Evolutionary conservation across 2,329 filamentous ascomycete genomes (phyloP).

Genomic region (Diaporthe sp.): DNA sequence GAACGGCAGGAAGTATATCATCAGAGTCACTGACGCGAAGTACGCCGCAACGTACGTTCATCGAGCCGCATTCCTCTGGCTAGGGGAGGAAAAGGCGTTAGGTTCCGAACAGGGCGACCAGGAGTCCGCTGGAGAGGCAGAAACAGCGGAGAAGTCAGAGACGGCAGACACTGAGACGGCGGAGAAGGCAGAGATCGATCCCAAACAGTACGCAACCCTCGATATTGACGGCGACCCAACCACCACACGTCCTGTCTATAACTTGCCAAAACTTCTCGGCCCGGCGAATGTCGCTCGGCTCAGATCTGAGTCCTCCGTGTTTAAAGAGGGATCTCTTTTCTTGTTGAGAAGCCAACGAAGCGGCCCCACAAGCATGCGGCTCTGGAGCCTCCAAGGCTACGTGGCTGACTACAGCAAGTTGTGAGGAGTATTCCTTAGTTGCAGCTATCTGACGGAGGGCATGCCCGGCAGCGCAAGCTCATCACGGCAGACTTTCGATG

Average conservation of each 20-base stretch:
- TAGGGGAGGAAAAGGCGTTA: slow-evolving; percentile 43
- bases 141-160: not conserved
- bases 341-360: slow-evolving; percentile 60
- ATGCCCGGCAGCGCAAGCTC: too few relatives aligned
- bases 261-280: slow-evolving; percentile 67
- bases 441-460: too few relatives aligned
- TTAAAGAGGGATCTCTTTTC: slow-evolving; percentile 56
- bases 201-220: slow-evolving; percentile 60
- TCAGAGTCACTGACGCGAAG: slow-evolving; percentile 60
- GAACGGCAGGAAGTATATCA: slow-evolving; percentile 55
- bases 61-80: slow-evolving; percentile 64
- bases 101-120: not conserved
- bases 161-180: not conserved
- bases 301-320: slow-evolving; percentile 50
- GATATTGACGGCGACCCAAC: slow-evolving; percentile 54
- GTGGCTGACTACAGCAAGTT: slow-evolving; percentile 47
- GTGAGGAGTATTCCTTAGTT: not conserved
- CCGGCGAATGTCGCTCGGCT: slow-evolving; percentile 59
- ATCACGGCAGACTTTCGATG: not conserved
- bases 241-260: slow-evolving; percentile 64
- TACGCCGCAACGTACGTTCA: slow-evolving; percentile 56
- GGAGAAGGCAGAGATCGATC: slow-evolving; percentile 35
- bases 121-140: not conserved
- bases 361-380: slow-evolving; percentile 60
- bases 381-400: slow-evolving; percentile 74